Evolutionary conservation across 257 asterid species (phyloP), one percentile per base, ranked within the genome.

Genomic region (Salvia hispanica): DNA sequence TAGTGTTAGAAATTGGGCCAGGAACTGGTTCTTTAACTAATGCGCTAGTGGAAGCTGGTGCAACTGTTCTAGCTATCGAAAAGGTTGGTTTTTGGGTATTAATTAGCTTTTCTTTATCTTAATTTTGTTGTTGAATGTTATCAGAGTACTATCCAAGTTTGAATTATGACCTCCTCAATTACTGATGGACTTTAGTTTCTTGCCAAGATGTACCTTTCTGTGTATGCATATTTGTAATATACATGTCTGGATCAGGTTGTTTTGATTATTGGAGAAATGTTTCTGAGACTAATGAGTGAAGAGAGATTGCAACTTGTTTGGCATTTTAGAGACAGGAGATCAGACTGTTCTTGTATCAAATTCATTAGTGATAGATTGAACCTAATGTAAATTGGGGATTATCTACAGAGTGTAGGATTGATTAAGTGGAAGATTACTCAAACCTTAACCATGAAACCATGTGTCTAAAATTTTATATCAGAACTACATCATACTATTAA

Each of bases 21-120:
- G 97, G 96, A 57, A 94, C 99, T 66, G 99, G 99, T 74, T 94
- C 99, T 33, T 85, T 91, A 80, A 91, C 99, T 53, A 84, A 83
- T 81, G 91, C 67, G 12, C 88, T 94, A 56, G 91, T 94, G 10
- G 76, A 78, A 76, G 84, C 96, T 67, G 96, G 97, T 58, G 97
- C 97, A 7, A 76, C 80, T 77, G 96, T 91, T 82, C 89, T 94
- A 62, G 97, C 99, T 5, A 85, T 94, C 58, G 99, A 94, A 81
- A 94, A 91, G 97, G 99, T 94, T 33, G 72, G 66, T 67, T 45
- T 6, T 3, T 40, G 2, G 34, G 57, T 13, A 39, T 57, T 40
- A 50, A 67, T 9, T 42, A 71, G 9, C 6, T 34, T 34, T 25
- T 25, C 31, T 25, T 25, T 25, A 0, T 3, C 39, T 60, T 9